Percentiles rank a stretch among this genome's conserved stretches.
These are phyloP conservation scores for Ustilago curta DNA, from an alignment of 1,284 basidiomycete species.

Conservation along the genomic window DNA sequence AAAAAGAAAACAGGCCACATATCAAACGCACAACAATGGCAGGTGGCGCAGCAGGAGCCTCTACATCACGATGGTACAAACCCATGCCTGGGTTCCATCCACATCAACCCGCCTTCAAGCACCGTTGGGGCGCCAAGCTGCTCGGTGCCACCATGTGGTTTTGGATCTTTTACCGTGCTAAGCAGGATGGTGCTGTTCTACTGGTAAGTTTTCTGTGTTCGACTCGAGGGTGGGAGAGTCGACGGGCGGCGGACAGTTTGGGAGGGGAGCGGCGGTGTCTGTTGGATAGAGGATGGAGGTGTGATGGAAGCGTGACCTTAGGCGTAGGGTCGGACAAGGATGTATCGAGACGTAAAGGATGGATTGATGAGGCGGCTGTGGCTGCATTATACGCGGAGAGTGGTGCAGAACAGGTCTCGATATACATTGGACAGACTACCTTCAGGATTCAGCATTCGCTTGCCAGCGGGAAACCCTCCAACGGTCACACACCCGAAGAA, in stretches of 20 bases:
- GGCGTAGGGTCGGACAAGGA: no score
- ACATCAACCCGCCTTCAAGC: constrained; percentile 64
- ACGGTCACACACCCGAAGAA: no score
- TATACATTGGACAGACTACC: no score
- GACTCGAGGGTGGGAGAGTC: background rate
- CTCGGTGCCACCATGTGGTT: constrained; percentile 69
- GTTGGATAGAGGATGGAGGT: background rate
- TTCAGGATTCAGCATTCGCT: no score
- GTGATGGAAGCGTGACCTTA: no score
- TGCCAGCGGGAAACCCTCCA: no score
- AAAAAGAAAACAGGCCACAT: no score
- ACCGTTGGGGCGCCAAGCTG: constrained; percentile 62
- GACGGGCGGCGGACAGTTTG: no score
- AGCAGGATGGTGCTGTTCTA: constrained; percentile 67
- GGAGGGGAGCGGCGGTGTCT: background rate
- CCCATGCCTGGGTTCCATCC: constrained; percentile 64
- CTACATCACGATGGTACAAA: constrained; percentile 56
- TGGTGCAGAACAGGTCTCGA: no score
- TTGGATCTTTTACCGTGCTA: constrained; percentile 68
- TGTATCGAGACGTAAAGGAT: no score
- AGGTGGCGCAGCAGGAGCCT: constrained; percentile 23
- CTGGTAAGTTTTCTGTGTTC: constrained; percentile 56
- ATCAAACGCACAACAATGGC: constrained; percentile 21
- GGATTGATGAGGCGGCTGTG: no score
- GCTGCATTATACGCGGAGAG: no score